phyloP scores from a whole-genome alignment of 2,329 filamentous ascomycete species.

The Monilinia aucupariae region DNA sequence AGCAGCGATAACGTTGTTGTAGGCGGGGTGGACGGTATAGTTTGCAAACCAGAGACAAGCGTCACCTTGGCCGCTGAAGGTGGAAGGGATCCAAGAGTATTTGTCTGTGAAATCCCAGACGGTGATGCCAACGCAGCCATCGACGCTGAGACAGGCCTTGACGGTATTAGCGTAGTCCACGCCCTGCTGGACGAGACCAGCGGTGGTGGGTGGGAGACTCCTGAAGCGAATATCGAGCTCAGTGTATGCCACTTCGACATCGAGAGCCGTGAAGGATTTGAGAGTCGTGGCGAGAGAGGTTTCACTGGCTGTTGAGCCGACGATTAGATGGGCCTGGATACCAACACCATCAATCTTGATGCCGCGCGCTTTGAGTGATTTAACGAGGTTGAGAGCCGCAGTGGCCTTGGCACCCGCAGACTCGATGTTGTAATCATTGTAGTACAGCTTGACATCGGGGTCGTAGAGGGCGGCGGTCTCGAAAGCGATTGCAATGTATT shows the following conservation, averaged over 20 bases:
- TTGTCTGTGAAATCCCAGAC: conserved; percentile 34
- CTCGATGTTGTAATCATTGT: conserved; percentile 61
- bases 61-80: conserved; percentile 40
- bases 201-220: conserved; percentile 41
- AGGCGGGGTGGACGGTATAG: conserved; percentile 42
- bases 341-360: conserved; percentile 58
- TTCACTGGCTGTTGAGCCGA: conserved; percentile 46
- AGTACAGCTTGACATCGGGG: conserved; percentile 31
- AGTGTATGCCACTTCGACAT: conserved; percentile 55
- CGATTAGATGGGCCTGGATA: conserved; percentile 57
- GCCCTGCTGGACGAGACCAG: conserved; percentile 43
- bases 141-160: conserved; percentile 25
- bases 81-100: conserved; percentile 40
- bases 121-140: conserved; percentile 31
- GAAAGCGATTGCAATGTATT: conserved; percentile 40
- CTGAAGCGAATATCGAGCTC: conserved; percentile 55
- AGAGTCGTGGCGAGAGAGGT: conserved; percentile 43
- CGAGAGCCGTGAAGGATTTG: conserved; percentile 46
- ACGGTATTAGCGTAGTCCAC: conserved; percentile 41
- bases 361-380: conserved; percentile 43
- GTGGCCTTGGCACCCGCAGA: conserved; percentile 44
- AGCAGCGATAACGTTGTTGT: conserved; percentile 37
- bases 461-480: conserved; percentile 29
- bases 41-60: conserved; percentile 42
- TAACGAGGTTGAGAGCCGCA: conserved; percentile 41